Percentiles rank a stretch among this genome's conserved stretches.
phyloP scores from a whole-genome alignment of 2,329 filamentous ascomycete species.

The Pseudogymnoascus sp. region DNA sequence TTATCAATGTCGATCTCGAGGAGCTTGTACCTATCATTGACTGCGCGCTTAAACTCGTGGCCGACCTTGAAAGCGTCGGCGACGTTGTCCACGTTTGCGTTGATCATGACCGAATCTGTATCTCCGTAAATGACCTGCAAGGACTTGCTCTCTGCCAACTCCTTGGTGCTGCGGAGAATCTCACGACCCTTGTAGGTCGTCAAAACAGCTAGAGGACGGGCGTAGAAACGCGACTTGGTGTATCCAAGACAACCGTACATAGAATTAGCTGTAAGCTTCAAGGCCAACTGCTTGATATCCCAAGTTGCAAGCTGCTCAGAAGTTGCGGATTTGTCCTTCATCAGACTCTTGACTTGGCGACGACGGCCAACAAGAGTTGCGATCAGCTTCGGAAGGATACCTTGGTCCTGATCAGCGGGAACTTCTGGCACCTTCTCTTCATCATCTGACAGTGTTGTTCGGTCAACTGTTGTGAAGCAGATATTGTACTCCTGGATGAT shows the following conservation, averaged over 20 bases:
- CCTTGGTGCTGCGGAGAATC: conserved; percentile 92
- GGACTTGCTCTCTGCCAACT: conserved; percentile 82
- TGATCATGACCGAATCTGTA: conserved; percentile 99
- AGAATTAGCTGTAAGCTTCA: conserved; percentile 97
- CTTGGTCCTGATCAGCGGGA: conserved; percentile 67
- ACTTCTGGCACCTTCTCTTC: conserved; percentile 87
- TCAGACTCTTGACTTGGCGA: conserved; percentile 87
- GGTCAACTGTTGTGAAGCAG: conserved; percentile 94
- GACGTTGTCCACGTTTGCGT: conserved; percentile 92
- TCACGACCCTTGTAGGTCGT: conserved; percentile 97
- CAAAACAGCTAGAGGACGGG: conserved; percentile 85
- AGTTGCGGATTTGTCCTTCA: conserved; percentile 89
- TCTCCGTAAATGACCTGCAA: conserved; percentile 97
- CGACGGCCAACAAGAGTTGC: conserved; percentile 82
- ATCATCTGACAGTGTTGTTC: conserved; percentile 62
- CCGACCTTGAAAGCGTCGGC: conserved; percentile 85
- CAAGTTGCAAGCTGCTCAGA: conserved; percentile 82
- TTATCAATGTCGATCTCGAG: conserved; percentile 98
- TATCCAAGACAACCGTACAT: conserved; percentile 99
- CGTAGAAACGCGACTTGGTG: conserved; percentile 94
- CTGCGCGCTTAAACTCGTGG: conserved; percentile 86
- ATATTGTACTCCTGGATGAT: conserved; percentile 99
- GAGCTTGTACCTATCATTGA: conserved; percentile 87
- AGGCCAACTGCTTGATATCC: conserved; percentile 95
- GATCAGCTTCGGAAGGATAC: conserved; percentile 85